Evolutionary conservation across 1,284 basidiomycete genomes (phyloP).

Genomic region (Takashimella koratensis): DNA sequence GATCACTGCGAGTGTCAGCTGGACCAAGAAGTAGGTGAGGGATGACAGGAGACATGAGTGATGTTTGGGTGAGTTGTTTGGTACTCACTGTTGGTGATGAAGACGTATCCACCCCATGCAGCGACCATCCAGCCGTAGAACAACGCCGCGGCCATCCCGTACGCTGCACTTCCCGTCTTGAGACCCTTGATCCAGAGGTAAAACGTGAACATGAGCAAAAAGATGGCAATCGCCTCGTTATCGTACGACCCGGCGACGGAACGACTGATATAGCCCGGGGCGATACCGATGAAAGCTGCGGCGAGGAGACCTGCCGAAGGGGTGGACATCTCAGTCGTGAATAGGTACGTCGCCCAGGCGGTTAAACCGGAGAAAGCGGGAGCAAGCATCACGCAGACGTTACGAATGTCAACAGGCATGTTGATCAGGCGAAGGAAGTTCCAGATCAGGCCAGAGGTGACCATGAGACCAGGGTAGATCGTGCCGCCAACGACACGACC

Average conservation of each 20-base stretch:
- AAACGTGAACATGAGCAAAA: slow-evolving; percentile 99
- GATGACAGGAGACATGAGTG: background rate
- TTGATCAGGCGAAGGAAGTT: slow-evolving; percentile 81
- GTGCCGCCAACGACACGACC: slow-evolving; percentile 98
- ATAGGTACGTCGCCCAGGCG: slow-evolving; percentile 96
- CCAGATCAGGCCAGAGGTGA: slow-evolving; percentile 95
- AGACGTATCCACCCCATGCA: slow-evolving; percentile 99
- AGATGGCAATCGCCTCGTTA: slow-evolving; percentile 99
- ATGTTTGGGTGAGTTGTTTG: background rate
- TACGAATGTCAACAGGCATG: slow-evolving; percentile 95
- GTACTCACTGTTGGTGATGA: slow-evolving; percentile 85
- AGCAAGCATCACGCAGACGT: slow-evolving; percentile 94
- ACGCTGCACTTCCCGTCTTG: slow-evolving; percentile 89
- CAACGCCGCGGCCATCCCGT: slow-evolving; percentile 81
- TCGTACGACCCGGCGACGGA: slow-evolving; percentile 99
- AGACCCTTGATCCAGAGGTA: slow-evolving; percentile 96
- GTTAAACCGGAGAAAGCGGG: slow-evolving; percentile 96
- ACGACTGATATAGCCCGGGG: slow-evolving; percentile 93
- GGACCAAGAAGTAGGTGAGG: background rate
- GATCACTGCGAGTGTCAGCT: slow-evolving; percentile 59
- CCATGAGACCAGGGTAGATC: slow-evolving; percentile 97
- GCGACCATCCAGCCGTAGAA: slow-evolving; percentile 99
- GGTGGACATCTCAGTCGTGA: slow-evolving; percentile 90
- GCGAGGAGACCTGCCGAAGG: slow-evolving; percentile 91
- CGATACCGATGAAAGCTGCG: slow-evolving; percentile 98